Evolutionary conservation across 192 early-diverging fungal genomes (phyloP).

Genomic region (Lobosporangium transversale): DNA sequence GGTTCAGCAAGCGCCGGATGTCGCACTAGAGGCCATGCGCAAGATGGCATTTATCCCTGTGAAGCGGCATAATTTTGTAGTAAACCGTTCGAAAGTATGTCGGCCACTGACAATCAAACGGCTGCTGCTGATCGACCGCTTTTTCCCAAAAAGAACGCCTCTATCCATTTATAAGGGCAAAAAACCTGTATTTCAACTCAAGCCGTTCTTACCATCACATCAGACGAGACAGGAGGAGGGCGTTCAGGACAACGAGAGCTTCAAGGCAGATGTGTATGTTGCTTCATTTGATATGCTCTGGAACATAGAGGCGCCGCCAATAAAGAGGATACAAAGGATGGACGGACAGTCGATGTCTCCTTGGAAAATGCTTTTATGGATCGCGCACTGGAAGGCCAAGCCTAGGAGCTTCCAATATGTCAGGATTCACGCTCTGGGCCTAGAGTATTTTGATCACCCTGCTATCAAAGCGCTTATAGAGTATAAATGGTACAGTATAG

Average conservation of each 20-base stretch:
- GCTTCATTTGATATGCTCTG: conserved; percentile 6
- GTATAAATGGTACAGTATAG: conserved; percentile 37
- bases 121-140: too few relatives aligned
- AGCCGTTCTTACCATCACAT: too few relatives aligned
- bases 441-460: conserved; percentile 26
- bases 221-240: not conserved
- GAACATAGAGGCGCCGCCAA: not conserved
- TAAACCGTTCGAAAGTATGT: conserved; percentile 3
- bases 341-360: too few relatives aligned
- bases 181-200: conserved; percentile 20
- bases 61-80: not conserved
- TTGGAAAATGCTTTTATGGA: not conserved
- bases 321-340: not conserved
- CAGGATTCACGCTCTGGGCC: not conserved
- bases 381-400: not conserved
- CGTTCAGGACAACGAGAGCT: conserved; percentile 2
- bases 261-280: conserved; percentile 5
- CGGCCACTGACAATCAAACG: not conserved
- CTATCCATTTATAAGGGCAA: conserved; percentile 3
- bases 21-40: conserved; percentile 6
- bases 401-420: not conserved
- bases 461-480: conserved; percentile 14
- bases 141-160: not conserved
- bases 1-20: not conserved
- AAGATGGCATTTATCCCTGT: conserved; percentile 13